phyloP scores from a whole-genome alignment of 768 basidiomycete genomes.

The Boletus reticulatus region DNA sequence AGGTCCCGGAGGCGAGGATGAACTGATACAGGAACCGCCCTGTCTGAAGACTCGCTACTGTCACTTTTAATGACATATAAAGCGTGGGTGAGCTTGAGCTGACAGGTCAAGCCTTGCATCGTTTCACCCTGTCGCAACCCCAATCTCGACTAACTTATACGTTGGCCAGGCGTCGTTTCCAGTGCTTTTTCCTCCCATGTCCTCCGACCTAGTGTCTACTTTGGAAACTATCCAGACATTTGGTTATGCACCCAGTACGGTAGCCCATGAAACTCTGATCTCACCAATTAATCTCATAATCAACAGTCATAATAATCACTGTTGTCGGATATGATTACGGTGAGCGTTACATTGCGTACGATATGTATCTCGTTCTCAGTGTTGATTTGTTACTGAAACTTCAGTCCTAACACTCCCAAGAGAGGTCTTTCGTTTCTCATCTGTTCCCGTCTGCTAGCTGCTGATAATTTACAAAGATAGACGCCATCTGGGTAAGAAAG shows the following conservation, averaged over 20 bases:
- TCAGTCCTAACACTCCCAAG: constrained; percentile 14
- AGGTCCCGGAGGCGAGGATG: too few species aligned
- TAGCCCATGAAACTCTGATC: too few species aligned
- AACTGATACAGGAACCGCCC: too few species aligned
- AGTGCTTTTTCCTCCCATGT: background rate
- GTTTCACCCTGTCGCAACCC: too few species aligned
- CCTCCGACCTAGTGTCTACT: background rate
- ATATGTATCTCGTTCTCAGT: background rate
- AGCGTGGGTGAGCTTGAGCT: too few species aligned
- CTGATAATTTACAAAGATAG: constrained; percentile 4
- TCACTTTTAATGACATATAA: too few species aligned
- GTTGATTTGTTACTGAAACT: background rate
- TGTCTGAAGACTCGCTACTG: too few species aligned
- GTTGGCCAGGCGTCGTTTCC: background rate
- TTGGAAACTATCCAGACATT: background rate
- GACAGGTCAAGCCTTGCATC: too few species aligned
- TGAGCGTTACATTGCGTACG: background rate
- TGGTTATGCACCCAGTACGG: background rate
- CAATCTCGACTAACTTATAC: background rate
- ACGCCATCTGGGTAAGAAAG: constrained; percentile 12
- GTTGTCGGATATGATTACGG: constrained; percentile 9
- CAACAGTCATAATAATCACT: background rate
- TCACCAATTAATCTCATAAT: too few species aligned
- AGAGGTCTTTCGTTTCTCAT: constrained; percentile 7
- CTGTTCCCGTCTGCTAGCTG: background rate